Percentiles rank a stretch among this genome's conserved stretches.
Evolutionary conservation across 345 rosid genomes (phyloP).

Genomic region (Punica granatum): DNA sequence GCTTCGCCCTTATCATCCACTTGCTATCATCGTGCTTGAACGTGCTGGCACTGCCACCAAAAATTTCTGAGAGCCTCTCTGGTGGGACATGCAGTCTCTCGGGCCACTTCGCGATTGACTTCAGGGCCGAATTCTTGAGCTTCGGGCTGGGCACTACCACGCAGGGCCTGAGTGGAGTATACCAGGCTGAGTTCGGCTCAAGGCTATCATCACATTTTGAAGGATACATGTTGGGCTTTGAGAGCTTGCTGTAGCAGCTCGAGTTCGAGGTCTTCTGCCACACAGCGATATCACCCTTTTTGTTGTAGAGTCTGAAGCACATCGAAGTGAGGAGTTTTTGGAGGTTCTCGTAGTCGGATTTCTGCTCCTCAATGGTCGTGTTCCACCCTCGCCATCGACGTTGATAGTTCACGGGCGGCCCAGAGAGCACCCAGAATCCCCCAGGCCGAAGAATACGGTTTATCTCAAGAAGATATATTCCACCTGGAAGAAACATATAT

Average conservation of each 20-base stretch:
- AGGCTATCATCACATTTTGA: conserved; percentile 89
- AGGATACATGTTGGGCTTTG: conserved; percentile 65
- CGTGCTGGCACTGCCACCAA: conserved; percentile 53
- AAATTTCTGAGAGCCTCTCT: conserved; percentile 64
- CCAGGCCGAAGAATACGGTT: conserved; percentile 96
- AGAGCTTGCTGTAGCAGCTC: conserved; percentile 57
- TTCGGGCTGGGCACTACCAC: conserved; percentile 70
- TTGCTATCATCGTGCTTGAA: conserved; percentile 73
- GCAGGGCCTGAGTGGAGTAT: conserved; percentile 85
- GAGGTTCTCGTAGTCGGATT: conserved; percentile 68
- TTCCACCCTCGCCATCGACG: conserved; percentile 97
- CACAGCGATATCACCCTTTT: conserved; percentile 89
- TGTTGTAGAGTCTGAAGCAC: conserved; percentile 86
- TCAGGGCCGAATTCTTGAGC: conserved; percentile 49
- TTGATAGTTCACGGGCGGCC: conserved; percentile 93
- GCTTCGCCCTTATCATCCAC: conserved; percentile 79
- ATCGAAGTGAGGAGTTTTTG: conserved; percentile 68
- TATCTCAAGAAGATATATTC: conserved; percentile 82
- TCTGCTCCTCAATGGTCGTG: conserved; percentile 90
- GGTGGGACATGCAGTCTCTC: conserved; percentile 63
- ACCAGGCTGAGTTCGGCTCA: conserved; percentile 96
- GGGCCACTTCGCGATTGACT: conserved; percentile 77
- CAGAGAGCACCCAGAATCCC: conserved; percentile 97
- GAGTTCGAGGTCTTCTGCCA: conserved; percentile 83
- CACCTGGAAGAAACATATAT: conserved; percentile 43